Evolutionary conservation across 2,329 filamentous ascomycete genomes (phyloP).

Genomic region (Claviceps fusiformis): DNA sequence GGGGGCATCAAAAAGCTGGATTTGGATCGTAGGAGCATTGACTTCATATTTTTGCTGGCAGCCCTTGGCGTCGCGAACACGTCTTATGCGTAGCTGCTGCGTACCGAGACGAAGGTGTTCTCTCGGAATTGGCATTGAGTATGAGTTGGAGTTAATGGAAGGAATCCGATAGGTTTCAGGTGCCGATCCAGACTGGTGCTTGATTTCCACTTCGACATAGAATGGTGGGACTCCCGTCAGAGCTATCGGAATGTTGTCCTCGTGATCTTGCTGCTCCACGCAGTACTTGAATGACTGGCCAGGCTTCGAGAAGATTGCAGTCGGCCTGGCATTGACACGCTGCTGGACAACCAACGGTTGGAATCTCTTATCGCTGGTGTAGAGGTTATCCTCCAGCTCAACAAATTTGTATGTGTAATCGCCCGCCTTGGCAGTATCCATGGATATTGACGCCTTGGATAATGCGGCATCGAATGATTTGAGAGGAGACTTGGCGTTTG

Average conservation of each 20-base stretch:
- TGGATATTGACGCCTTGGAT: conserved; percentile 61
- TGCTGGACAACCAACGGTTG: conserved; percentile 61
- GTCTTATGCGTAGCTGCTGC: conserved; percentile 77
- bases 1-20: conserved; percentile 86
- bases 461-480: conserved; percentile 67
- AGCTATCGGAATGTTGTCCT: conserved; percentile 78
- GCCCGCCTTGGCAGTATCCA: conserved; percentile 77
- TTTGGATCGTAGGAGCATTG: conserved; percentile 64
- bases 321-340: conserved; percentile 70
- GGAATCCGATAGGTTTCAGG: conserved; percentile 72
- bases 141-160: conserved; percentile 60
- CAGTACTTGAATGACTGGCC: conserved; percentile 95
- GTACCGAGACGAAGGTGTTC: conserved; percentile 76
- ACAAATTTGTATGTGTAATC: conserved; percentile 77
- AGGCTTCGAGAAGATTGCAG: conserved; percentile 68
- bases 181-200: conserved; percentile 69
- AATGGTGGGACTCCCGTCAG: conserved; percentile 79
- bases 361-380: conserved; percentile 59
- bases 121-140: conserved; percentile 74
- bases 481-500: conserved; percentile 48
- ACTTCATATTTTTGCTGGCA: conserved; percentile 68
- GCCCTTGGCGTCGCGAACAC: conserved; percentile 74
- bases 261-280: conserved; percentile 64
- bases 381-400: conserved; percentile 72
- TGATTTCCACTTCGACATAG: conserved; percentile 81